These are phyloP conservation scores for Marasmius tenuissimus DNA, from an alignment of 1,284 basidiomycete species.

Conservation along the genomic window DNA sequence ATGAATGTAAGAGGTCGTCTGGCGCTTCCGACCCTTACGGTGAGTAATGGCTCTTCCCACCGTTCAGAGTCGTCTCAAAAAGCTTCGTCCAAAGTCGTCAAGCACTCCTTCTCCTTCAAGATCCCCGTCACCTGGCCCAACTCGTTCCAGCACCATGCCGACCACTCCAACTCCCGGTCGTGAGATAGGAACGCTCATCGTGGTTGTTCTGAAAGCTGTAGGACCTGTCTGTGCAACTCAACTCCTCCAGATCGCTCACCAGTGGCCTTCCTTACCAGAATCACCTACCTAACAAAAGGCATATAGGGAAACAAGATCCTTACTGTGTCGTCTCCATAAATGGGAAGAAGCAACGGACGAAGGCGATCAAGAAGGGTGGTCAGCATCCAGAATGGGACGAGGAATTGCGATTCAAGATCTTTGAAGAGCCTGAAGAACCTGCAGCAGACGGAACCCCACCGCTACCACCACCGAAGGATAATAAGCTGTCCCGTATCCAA, in stretches of 20 bases:
- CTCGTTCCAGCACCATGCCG: constrained; percentile 38
- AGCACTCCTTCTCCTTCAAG: constrained; percentile 2
- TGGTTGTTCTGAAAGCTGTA: constrained; percentile 94
- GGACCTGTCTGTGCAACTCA: constrained; percentile 33
- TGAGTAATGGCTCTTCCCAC: constrained; percentile 2
- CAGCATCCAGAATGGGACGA: constrained; percentile 99
- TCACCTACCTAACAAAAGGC: constrained; percentile 90
- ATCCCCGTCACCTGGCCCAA: neutral
- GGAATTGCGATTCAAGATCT: constrained; percentile 91
- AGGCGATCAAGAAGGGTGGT: constrained; percentile 92
- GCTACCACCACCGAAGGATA: constrained; percentile 58
- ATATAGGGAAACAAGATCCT: constrained; percentile 97
- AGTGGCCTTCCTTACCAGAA: constrained; percentile 51
- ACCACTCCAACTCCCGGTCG: constrained; percentile 43
- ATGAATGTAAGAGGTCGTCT: neutral
- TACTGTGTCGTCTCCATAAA: constrained; percentile 85
- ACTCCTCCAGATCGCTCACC: constrained; percentile 18
- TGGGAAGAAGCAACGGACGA: constrained; percentile 82
- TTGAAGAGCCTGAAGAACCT: constrained; percentile 41
- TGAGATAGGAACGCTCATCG: constrained; percentile 92
- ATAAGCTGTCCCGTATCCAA: constrained; percentile 57
- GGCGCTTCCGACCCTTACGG: neutral
- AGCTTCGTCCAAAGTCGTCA: constrained; percentile 1
- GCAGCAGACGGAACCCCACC: constrained; percentile 50
- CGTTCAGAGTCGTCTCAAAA: neutral